Evolutionary conservation across 208 protist species (phyloP).

Genomic region (Naegleria gruberi): DNA sequence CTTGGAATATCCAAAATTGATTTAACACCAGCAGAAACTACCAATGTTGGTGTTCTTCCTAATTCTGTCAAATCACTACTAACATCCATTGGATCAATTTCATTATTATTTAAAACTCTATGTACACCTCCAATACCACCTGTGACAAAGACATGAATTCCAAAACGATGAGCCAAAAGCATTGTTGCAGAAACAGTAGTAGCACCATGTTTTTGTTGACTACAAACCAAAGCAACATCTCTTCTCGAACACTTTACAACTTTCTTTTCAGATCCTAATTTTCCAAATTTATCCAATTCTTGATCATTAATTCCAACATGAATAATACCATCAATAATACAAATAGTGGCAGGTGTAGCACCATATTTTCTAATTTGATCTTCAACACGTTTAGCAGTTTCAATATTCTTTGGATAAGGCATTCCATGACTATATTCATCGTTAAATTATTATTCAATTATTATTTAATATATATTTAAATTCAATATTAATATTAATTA

Average conservation of each 20-base stretch:
- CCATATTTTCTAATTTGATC: conserved; percentile 54
- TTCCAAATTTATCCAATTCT: conserved; percentile 37
- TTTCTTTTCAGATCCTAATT: conserved; percentile 28
- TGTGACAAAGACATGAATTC: conserved; percentile 69
- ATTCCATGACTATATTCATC: conserved; percentile 69
- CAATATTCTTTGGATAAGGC: conserved; percentile 71
- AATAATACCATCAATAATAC: conserved; percentile 62
- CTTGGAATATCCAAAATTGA: conserved; percentile 70
- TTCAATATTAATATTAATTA: background rate
- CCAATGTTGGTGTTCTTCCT: conserved; percentile 50
- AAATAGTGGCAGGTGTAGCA: conserved; percentile 77
- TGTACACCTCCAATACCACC: conserved; percentile 82
- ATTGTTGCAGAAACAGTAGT: conserved; percentile 77
- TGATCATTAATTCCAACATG: conserved; percentile 51
- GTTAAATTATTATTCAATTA: conserved; percentile 28
- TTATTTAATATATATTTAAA: background rate
- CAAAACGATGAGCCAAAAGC: conserved; percentile 46
- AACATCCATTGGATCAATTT: conserved; percentile 54
- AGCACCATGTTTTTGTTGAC: conserved; percentile 42
- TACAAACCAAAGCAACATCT: conserved; percentile 57
- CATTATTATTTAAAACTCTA: conserved; percentile 33
- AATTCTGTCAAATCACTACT: conserved; percentile 74
- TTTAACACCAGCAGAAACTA: conserved; percentile 78
- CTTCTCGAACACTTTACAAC: conserved; percentile 56
- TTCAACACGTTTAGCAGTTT: conserved; percentile 59